Conservation (phyloP, 257 asterid genomes). For the Gardenia jasminoides region DNA sequence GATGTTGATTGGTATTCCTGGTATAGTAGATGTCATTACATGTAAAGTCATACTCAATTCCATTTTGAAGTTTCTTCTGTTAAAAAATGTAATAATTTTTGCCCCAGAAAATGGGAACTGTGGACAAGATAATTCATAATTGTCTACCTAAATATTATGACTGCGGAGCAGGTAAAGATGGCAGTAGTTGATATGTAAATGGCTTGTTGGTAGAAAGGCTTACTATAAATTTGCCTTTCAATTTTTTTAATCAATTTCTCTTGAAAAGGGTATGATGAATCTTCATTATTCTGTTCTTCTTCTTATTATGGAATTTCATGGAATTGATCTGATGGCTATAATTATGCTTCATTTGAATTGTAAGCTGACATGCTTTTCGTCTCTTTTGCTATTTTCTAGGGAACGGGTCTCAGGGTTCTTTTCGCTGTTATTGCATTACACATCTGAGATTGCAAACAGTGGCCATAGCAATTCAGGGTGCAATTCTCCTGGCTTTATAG, state of each 20-base stretch:
- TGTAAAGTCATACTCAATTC: too few species aligned
- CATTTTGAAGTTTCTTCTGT: too few species aligned
- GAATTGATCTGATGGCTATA: neutral
- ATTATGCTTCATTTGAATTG: neutral
- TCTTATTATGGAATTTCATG: neutral
- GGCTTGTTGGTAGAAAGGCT: neutral
- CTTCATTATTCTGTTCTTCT: neutral
- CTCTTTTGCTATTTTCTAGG: constrained; percentile 45
- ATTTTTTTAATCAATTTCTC: neutral
- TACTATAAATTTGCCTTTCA: neutral
- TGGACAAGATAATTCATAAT: neutral
- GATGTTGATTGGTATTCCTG: too few species aligned
- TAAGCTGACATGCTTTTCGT: constrained; percentile 18
- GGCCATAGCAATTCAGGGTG: constrained; percentile 27
- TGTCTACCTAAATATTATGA: neutral
- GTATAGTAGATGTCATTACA: too few species aligned
- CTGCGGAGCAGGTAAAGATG: neutral
- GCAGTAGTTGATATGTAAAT: neutral
- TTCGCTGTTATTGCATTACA: constrained; percentile 53
- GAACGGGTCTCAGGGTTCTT: constrained; percentile 69
- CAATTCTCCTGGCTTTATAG: constrained; percentile 38
- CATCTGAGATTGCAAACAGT: constrained; percentile 41
- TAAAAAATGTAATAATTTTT: too few species aligned
- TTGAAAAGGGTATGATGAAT: neutral
- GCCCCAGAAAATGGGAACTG: neutral